These are phyloP conservation scores for Entelexis sorbosivorans DNA, from an alignment of 1,139 yeast species.

Conservation along the genomic window DNA sequence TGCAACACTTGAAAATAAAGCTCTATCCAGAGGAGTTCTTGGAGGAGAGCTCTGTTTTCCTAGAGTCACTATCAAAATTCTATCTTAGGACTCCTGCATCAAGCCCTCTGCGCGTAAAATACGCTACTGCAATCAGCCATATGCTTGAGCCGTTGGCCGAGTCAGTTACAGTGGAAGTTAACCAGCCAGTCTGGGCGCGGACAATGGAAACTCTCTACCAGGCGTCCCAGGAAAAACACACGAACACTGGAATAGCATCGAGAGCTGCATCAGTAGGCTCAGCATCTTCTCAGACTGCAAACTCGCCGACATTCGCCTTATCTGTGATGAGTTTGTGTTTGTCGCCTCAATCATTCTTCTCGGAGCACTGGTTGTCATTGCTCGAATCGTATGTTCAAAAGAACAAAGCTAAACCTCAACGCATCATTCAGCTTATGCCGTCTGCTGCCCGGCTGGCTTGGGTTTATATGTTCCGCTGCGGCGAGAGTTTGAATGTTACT, in stretches of 20 bases:
- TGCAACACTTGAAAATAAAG: constrained; percentile 69
- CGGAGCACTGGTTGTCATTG: constrained; percentile 60
- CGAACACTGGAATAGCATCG: constrained; percentile 6
- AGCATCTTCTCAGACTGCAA: constrained; percentile 31
- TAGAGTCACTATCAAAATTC: constrained; percentile 76
- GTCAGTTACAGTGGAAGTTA: constrained; percentile 80
- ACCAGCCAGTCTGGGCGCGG: constrained; percentile 89
- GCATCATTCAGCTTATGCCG: constrained; percentile 36
- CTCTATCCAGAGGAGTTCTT: constrained; percentile 77
- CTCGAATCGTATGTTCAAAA: constrained; percentile 55
- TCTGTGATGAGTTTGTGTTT: constrained; percentile 70
- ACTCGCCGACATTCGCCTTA: constrained; percentile 50
- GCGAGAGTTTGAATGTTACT: constrained; percentile 81
- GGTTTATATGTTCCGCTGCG: constrained; percentile 78
- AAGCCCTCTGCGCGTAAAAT: constrained; percentile 37
- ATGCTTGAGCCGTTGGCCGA: constrained; percentile 76
- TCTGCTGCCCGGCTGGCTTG: constrained; percentile 68
- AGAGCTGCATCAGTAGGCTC: constrained; percentile 5
- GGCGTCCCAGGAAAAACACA: constrained; percentile 11
- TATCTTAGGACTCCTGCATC: constrained; percentile 56
- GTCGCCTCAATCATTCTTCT: constrained; percentile 66
- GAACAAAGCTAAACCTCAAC: constrained; percentile 19
- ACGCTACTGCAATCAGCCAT: constrained; percentile 71
- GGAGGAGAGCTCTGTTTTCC: constrained; percentile 86
- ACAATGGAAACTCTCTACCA: constrained; percentile 56